Evolutionary conservation across 768 basidiomycete species (phyloP), one percentile per base, ranked within the genome.

Genomic region (Leccinum ochraceum): DNA sequence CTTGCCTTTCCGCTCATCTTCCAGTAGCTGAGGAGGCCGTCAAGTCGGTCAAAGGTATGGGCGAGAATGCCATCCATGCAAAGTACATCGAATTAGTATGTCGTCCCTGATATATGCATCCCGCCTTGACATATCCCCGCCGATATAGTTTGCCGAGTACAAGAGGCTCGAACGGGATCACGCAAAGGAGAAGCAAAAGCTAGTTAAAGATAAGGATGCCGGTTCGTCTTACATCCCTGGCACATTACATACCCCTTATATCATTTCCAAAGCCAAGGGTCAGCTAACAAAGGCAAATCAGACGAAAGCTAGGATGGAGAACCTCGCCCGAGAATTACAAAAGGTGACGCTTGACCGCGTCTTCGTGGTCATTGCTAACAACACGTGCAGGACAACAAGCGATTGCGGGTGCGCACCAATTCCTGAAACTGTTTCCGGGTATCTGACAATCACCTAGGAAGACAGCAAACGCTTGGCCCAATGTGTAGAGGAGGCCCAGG

Each of bases 151-250:
- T 74, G 90, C 92, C 68, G 92, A 94, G 74, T 78, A 92, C 72
- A 94, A 94, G 73, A 83, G 90, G 55, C 75, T 91, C 69, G 93
- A 95, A 75, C 84, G 93, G 64, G 92, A 94, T 70, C 89, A 94
- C 68, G 87, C 92, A 44, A 94, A 92, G 76, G 93, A 94, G 80
- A 94, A 91, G 74, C 92, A 94, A 78, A 94, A 94, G 70, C 79
- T 94, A 32, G 80, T 84, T 53, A 94, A 94, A 77, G 93, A 95
- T 79, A 94, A 94, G 78, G 93, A 94, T 76, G 85, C 90, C 64
- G 90, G 91, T 92, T 57, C 50, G 77, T 74, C 71, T 39, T 61
- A 37, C 52, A 20, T 48, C 20, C 26, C 53, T 53, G 24, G 22
- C 37, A 55, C 11, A 22, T 60, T 24, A 42, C 57, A 57, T 67